phyloP scores from a whole-genome alignment of 2,329 filamentous ascomycete species.

The Grosmannia huntii region DNA sequence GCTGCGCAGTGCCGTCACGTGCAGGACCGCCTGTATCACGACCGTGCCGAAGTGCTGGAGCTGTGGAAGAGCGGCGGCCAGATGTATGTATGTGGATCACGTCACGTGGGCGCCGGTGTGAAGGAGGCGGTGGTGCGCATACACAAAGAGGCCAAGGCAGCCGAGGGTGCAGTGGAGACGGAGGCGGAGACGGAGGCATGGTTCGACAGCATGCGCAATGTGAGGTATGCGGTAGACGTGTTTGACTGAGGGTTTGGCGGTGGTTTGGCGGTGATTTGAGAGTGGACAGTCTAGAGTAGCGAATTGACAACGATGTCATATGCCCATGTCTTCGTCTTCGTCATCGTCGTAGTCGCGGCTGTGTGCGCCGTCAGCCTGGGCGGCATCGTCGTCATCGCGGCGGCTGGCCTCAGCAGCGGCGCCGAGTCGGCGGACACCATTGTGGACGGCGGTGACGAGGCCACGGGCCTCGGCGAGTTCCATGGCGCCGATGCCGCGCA shows the following conservation, averaged over 20 bases:
- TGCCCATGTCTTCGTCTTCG: conserved; percentile 39
- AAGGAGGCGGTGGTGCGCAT: conserved; percentile 22
- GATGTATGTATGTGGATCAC: conserved; percentile 49
- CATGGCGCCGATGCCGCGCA: conserved; percentile 76
- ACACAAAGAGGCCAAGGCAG: conserved; percentile 20
- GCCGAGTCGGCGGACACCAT: conserved; percentile 74
- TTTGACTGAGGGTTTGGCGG: conserved; percentile 32
- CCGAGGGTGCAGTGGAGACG: conserved; percentile 16
- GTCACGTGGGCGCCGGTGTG: conserved; percentile 28
- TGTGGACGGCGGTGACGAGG: conserved; percentile 76
- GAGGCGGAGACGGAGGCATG: conserved; percentile 28
- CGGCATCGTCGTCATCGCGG: conserved; percentile 61
- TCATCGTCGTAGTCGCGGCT: conserved; percentile 48
- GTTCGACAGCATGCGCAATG: conserved; percentile 38
- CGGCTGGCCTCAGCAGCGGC: conserved; percentile 66
- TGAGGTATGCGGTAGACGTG: conserved; percentile 47
- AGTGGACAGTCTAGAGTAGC: not conserved
- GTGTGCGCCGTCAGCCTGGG: no score
- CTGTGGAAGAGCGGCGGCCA: conserved; percentile 29
- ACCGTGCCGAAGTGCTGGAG: conserved; percentile 18
- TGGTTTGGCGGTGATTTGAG: not conserved
- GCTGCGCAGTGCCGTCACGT: conserved; percentile 20
- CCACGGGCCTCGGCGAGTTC: conserved; percentile 78
- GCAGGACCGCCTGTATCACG: conserved; percentile 36
- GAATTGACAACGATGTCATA: not conserved